Base-by-base conservation (phyloP, 805 yeast species). In the Candida suzukii region DNA sequence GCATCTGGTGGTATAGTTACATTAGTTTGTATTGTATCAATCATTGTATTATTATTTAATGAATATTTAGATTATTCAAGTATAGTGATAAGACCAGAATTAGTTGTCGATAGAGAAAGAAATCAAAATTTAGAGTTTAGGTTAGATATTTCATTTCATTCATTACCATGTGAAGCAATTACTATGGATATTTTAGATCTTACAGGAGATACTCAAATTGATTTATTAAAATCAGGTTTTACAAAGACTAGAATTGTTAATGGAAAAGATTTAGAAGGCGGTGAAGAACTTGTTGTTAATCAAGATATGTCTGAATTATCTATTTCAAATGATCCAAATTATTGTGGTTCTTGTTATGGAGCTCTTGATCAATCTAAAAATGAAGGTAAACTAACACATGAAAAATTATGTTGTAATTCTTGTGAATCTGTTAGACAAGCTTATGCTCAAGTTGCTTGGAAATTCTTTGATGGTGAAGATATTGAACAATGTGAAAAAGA, bases 261-360 rank as follows among this genome's bases (percentile, higher is more conserved):
- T 27, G 91, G 95, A 18, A 51, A 62, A 4, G 69, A 63, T 40
- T 56, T 79, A 28, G 54, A 45, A 11, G 24, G 17, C n/a, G 65
- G 58, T 4, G 58, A 68, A 16, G 66, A 58, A 22, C 56, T 74
- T 48, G 61, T 64, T 38, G 61, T 71, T 7, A 76, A 77, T 49
- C 49, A 49, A 33, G 50, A 54, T 36, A 47, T 52, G 38, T 56
- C 56, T 18, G 58, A 44, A 13, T 25, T 42, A 18, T 42, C 50
- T 30, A 39, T 36, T 6, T 44, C 57, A 3, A 32, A 44, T n/a
- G 56, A 54, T 38, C 57, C 60, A 19, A 57, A 70, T 28, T 76
- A 78, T 54, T 88, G 96, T 70, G 98, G 97, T 5, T 72, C 95
- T 1, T 91, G 99, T 66, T 90, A 87, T 58, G 96, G 96, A 1